Evolutionary conservation across 2,329 filamentous ascomycete species (phyloP), one percentile per base, ranked within the genome.

Genomic region (Fusarium sp.): DNA sequence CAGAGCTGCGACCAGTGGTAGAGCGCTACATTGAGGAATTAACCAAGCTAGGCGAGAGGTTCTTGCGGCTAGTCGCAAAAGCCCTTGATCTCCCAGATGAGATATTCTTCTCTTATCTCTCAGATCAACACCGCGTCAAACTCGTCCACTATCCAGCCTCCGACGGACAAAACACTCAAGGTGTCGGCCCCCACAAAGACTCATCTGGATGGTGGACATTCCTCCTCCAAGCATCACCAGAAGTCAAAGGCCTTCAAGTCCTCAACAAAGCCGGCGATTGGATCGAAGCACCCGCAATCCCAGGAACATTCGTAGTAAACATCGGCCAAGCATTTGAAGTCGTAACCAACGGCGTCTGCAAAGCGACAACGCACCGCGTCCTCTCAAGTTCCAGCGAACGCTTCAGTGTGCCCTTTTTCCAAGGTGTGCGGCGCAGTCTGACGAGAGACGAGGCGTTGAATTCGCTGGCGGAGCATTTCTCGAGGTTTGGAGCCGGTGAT

Each of bases 201-300:
- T 91, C 87, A 0, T 90, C 89, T 0, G 90, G 90, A 4, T 91
- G 89, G 89, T 89, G 90, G 83, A 92, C 90, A 0, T 91, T 92
- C 70, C 85, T 92, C 4, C 85, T 90, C 2, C 90, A 92, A 78
- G 87, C 89, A 8, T 89, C 87, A 0, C 85, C 88, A 4, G 81
- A 85, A 11, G 82, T 86, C 2, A 78, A 84, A 43, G 86, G 88
- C 0, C 81, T 90, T 0, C 86, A 90, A 74, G 87, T 86, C 1
- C 83, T 90, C 17, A 86, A 86, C 67, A 82, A 84, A 45, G 75
- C 77, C 0, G 87, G 86, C 1, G 70, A 78, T 2, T 90, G 88
- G 89, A 79, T 90, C 25, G 82, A 87, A 38, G 87, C 87, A 7
- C 85, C 85, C 0, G 84, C 83, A 0, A 78, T 90, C 1, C 80